Percentiles rank a stretch among this genome's conserved stretches.
phyloP scores from a whole-genome alignment of 352 stramenopile species.

The Globisporangium mamillatum region DNA sequence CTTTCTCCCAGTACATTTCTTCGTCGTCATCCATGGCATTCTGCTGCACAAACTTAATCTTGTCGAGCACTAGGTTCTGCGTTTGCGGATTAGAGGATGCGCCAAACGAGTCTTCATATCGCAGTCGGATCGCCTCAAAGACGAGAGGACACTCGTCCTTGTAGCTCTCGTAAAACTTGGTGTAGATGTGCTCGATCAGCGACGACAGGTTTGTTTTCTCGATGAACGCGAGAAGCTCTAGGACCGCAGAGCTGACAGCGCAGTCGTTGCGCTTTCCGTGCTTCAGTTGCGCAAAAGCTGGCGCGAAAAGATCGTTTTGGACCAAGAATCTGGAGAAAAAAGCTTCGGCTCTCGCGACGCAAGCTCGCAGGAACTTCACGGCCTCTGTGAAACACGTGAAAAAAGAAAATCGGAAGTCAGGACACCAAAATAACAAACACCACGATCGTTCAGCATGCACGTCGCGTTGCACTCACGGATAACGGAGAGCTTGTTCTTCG shows the following conservation, averaged over 20 bases:
- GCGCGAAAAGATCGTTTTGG: conserved; percentile 69
- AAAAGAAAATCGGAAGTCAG: conserved; percentile 6
- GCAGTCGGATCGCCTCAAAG: conserved; percentile 64
- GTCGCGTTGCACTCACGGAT: conserved; percentile 50
- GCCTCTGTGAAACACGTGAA: conserved; percentile 35
- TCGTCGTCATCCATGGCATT: conserved; percentile 68
- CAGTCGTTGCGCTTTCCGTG: conserved; percentile 47
- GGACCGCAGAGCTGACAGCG: conserved; percentile 66
- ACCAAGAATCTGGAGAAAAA: conserved; percentile 84
- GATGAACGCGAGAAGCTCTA: conserved; percentile 74
- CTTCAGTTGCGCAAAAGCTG: conserved; percentile 51
- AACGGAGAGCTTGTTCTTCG: conserved; percentile 82
- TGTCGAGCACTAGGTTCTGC: conserved; percentile 26
- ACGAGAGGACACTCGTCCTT: conserved; percentile 68
- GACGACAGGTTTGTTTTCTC: conserved; percentile 75
- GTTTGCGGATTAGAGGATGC: conserved; percentile 19
- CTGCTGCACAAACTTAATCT: conserved; percentile 54
- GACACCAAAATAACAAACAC: not conserved
- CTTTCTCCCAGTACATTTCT: conserved; percentile 78
- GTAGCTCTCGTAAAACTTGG: conserved; percentile 75
- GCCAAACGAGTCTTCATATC: conserved; percentile 52
- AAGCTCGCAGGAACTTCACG: conserved; percentile 77
- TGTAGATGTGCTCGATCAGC: conserved; percentile 76
- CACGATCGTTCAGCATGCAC: conserved; percentile 1
- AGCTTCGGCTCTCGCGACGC: conserved; percentile 64